A percentile compares a stretch with the other conserved stretches of the same genome.
Conservation (phyloP, 116 monocot species). For the Thalassia testudinum region DNA sequence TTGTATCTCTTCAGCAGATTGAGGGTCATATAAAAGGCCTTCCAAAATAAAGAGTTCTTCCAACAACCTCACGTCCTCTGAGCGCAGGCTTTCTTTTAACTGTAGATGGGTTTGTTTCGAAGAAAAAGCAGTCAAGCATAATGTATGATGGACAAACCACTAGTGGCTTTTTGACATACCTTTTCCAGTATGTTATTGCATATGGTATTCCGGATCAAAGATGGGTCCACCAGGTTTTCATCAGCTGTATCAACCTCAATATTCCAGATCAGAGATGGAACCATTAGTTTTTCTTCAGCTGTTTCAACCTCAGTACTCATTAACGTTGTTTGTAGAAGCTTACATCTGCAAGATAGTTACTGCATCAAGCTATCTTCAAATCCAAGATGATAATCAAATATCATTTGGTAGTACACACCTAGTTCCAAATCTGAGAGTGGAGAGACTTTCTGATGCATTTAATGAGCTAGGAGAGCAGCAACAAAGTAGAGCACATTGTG, state of each 20-base stretch:
- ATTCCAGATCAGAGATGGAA: neutral
- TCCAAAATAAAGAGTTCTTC: conserved; percentile 35
- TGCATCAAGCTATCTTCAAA: neutral
- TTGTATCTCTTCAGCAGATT: conserved; percentile 18
- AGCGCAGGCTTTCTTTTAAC: conserved; percentile 27
- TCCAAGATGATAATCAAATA: neutral
- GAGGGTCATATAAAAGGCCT: conserved; percentile 31
- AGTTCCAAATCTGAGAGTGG: conserved; percentile 77
- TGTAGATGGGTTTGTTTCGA: conserved; percentile 7
- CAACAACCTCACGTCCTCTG: conserved; percentile 23
- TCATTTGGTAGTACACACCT: conserved; percentile 28
- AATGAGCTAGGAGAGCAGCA: conserved; percentile 73
- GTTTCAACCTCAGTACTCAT: too few species aligned
- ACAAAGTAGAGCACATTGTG: conserved; percentile 61
- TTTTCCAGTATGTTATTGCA: conserved; percentile 21
- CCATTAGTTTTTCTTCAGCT: neutral
- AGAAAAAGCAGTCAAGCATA: neutral
- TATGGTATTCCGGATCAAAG: neutral
- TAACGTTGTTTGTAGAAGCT: conserved; percentile 44
- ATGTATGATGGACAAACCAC: neutral
- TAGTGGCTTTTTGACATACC: conserved; percentile 11
- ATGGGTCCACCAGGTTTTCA: neutral
- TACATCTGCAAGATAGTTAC: conserved; percentile 34
- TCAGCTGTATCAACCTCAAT: neutral
- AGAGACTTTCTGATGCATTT: conserved; percentile 67